phyloP scores from a whole-genome alignment of 257 asterid species.

The Euphrasia confusa region DNA sequence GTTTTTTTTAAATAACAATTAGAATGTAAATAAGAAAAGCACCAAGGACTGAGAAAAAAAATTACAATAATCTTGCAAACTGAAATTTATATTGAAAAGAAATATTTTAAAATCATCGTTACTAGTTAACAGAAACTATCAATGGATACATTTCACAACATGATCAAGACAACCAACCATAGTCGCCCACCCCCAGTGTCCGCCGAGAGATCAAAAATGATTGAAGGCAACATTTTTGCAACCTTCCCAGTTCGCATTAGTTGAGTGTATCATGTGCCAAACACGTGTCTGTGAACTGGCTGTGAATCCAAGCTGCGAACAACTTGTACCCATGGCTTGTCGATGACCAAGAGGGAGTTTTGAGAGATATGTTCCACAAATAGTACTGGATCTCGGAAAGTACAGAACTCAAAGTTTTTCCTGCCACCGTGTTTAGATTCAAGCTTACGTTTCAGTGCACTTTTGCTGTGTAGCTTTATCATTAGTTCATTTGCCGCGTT shows the following conservation, averaged over 20 bases:
- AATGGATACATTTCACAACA: slow-evolving; percentile 63
- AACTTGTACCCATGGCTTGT: slow-evolving; percentile 83
- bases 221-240: slow-evolving; percentile 23
- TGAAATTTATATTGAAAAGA: background rate
- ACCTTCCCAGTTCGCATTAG: slow-evolving; percentile 29
- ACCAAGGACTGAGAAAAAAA: slow-evolving; percentile 6
- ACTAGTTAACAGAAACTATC: slow-evolving; percentile 34
- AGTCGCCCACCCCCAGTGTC: slow-evolving; percentile 28
- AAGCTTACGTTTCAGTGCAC: slow-evolving; percentile 58
- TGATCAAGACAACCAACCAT: slow-evolving; percentile 29
- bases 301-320: slow-evolving; percentile 58
- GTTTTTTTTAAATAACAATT: too few relatives aligned
- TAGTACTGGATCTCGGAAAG: slow-evolving; percentile 78
- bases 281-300: slow-evolving; percentile 93
- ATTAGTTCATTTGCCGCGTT: slow-evolving; percentile 34
- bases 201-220: slow-evolving; percentile 30
- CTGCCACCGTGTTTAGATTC: slow-evolving; percentile 44
- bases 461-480: slow-evolving; percentile 45
- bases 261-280: slow-evolving; percentile 47
- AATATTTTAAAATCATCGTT: slow-evolving; percentile 29
- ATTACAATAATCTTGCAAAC: background rate
- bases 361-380: slow-evolving; percentile 84
- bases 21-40: background rate
- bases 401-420: slow-evolving; percentile 59
- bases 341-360: slow-evolving; percentile 76